Conservation (phyloP, 768 basidiomycete genomes). For the Tylopilus subfusipes region DNA sequence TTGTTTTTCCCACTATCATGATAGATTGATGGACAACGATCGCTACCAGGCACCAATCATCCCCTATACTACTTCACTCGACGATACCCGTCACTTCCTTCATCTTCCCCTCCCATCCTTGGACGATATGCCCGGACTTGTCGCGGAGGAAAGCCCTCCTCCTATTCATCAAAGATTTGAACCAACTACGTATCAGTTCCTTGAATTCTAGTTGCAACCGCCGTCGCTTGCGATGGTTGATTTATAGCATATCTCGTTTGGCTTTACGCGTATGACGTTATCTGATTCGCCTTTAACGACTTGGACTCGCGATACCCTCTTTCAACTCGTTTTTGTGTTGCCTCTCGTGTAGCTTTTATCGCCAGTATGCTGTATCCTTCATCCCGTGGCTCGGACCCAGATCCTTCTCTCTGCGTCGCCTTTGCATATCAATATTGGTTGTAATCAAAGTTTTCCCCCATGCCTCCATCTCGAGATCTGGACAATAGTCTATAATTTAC, state of each 20-base stretch:
- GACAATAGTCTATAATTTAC: not conserved
- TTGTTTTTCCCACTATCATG: conserved; percentile 22
- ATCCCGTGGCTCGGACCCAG: conserved; percentile 5
- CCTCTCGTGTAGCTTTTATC: conserved; percentile 29
- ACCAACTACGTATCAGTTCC: conserved; percentile 65
- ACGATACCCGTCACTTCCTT: conserved; percentile 85
- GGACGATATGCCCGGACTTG: conserved; percentile 79
- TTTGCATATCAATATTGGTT: conserved; percentile 3
- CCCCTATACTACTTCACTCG: conserved; percentile 72
- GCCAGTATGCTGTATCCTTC: conserved; percentile 29
- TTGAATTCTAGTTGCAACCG: conserved; percentile 57
- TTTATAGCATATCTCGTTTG: conserved; percentile 28
- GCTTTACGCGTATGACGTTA: conserved; percentile 4
- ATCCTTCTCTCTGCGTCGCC: conserved; percentile 2
- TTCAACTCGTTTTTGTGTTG: conserved; percentile 2
- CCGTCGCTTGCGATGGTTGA: conserved; percentile 13
- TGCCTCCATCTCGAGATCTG: not conserved
- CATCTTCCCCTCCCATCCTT: conserved; percentile 70
- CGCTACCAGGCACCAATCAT: conserved; percentile 74
- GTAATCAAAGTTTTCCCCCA: conserved; percentile 3
- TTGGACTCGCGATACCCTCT: conserved; percentile 9
- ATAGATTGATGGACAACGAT: not conserved
- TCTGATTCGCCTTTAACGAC: not conserved
- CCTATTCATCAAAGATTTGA: conserved; percentile 64
- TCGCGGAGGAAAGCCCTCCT: conserved; percentile 56